Evolutionary conservation across 2,329 filamentous ascomycete species (phyloP), one percentile per base, ranked within the genome.

Genomic region (Fusarium sp.): DNA sequence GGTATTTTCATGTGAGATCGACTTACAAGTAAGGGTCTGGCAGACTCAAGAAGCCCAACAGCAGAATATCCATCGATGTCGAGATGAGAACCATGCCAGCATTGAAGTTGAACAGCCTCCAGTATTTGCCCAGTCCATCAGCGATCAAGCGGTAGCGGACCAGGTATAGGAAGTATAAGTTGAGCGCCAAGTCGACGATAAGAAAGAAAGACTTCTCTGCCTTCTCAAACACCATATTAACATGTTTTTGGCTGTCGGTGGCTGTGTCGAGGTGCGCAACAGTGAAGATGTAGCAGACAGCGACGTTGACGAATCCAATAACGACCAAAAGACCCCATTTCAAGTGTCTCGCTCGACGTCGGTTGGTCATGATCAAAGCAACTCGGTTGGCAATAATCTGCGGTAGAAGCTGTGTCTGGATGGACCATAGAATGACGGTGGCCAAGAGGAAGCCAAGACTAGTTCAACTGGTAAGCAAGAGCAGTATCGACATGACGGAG

Each of bases 81-180:
- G 85, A 86, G 2, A 87, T 49, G 6, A 80, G 48, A 43, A 86
- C 83, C 49, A 87, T 83, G 33, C 78, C 77, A 40, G 81, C 78
- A 50, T 86, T 87, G 73, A 85, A 85, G 28, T 78, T 79, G 44
- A 86, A 81, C 3, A 87, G 77, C 18, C 78, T 79, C 74, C 82
- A 81, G 74, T 87, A 87, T 68, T 87, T 87, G 6, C 79, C 78
- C 9, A 87, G 75, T 4, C 85, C 85, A 55, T 79, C 74, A 36
- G 85, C 81, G 55, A 81, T 80, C 53, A 87, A 77, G 0, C 83
- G 81, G 15, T 76, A 77, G 45, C 83, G 81, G 26, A 86, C 84
- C 4, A 78, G 75, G 14, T 77, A 74, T 3, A 87, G 73, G 69
- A 88, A 88, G 68, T 83, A 85, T 62, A 78, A 76, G 56, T 87